A percentile compares a stretch with the other conserved stretches of the same genome.
These are phyloP conservation scores for Neurospora tetrasperma DNA, from an alignment of 495 filamentous ascomycete genomes.

Conservation along the genomic window DNA sequence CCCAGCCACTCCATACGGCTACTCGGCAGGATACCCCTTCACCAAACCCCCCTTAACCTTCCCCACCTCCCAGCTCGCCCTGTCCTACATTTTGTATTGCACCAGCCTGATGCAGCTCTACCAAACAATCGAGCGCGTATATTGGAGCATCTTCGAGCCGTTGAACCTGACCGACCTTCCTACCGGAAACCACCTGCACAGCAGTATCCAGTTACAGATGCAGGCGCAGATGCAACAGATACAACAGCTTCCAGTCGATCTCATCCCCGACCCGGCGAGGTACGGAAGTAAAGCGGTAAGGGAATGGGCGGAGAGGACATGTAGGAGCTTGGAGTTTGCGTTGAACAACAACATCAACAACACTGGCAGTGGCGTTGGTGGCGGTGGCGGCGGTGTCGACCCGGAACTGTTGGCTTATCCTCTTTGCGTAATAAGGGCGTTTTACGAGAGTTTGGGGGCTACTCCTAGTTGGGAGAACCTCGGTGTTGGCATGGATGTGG, in stretches of 20 bases:
- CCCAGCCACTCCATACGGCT: background rate
- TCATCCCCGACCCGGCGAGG: slow-evolving; percentile 3
- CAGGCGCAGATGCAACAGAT: slow-evolving; percentile 10
- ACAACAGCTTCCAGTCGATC: slow-evolving; percentile 1
- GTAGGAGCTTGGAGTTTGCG: slow-evolving; percentile 30
- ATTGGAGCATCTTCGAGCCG: slow-evolving; percentile 27
- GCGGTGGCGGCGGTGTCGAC: slow-evolving; percentile 16
- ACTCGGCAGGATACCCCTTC: background rate
- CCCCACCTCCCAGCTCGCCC: slow-evolving; percentile 19
- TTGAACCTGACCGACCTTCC: slow-evolving; percentile 9
- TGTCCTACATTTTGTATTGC: slow-evolving; percentile 34
- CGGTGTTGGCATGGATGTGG: background rate
- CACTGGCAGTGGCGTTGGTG: background rate
- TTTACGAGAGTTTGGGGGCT: slow-evolving; percentile 14
- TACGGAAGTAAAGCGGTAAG: slow-evolving; percentile 18
- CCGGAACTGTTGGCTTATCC: slow-evolving; percentile 31
- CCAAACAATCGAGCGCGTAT: slow-evolving; percentile 26
- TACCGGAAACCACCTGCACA: background rate
- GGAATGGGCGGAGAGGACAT: slow-evolving; percentile 25
- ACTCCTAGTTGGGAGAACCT: background rate
- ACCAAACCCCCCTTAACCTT: slow-evolving; percentile 20
- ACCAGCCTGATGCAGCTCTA: slow-evolving; percentile 28
- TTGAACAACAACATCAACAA: slow-evolving; percentile 8
- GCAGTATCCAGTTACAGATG: no score
- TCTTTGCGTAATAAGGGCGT: slow-evolving; percentile 22